These are phyloP conservation scores for Myxozyma lipomycoides DNA, from an alignment of 805 yeast species.

Conservation along the genomic window DNA sequence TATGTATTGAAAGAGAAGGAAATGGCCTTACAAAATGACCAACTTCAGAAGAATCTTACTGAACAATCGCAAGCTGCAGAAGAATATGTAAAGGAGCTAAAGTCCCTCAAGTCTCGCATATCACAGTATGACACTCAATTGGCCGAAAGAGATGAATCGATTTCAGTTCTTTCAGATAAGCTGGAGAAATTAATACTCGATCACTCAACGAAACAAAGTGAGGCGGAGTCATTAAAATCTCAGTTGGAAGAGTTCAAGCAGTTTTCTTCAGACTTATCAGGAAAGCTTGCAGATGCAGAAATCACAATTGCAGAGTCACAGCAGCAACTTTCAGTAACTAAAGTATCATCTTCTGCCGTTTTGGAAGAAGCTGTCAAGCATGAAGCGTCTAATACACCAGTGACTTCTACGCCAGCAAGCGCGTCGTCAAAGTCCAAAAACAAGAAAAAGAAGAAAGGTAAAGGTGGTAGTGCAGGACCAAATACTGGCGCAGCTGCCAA, in stretches of 20 bases:
- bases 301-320: constrained; percentile 27
- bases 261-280: neutral
- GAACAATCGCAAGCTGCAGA: no score
- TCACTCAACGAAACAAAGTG: neutral
- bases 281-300: constrained; percentile 11
- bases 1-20: neutral
- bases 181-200: no score
- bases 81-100: no score
- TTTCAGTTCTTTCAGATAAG: no score
- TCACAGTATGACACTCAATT: no score
- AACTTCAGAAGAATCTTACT: no score
- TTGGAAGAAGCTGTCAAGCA: neutral
- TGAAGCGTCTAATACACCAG: no score
- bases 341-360: neutral
- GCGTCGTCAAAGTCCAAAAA: constrained; percentile 22
- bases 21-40: neutral
- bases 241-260: neutral
- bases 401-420: neutral
- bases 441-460: constrained; percentile 34
- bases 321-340: constrained; percentile 16
- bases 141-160: no score
- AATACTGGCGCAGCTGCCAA: neutral
- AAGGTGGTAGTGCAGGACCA: constrained; percentile 15
- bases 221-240: neutral
- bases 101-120: no score